Evolutionary conservation across 2,329 filamentous ascomycete genomes (phyloP).

Genomic region (Apiospora arundinis): DNA sequence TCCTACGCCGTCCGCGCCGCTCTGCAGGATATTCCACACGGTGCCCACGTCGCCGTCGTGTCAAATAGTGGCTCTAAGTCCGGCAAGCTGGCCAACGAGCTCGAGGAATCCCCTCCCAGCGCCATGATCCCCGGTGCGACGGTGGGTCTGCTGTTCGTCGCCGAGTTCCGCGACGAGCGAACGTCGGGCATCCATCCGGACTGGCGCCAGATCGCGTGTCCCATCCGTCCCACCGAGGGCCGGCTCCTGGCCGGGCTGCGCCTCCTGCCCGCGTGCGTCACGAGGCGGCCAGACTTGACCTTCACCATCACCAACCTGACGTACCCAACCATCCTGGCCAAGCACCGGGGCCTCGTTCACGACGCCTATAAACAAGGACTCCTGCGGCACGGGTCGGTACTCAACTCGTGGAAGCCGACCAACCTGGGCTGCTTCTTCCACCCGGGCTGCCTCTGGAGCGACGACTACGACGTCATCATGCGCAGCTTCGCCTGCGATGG

Average conservation of each 20-base stretch:
- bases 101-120: constrained; percentile 19
- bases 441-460: constrained; percentile 18
- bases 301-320: constrained; percentile 24
- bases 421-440: constrained; percentile 26
- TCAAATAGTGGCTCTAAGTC: constrained; percentile 23
- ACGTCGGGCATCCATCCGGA: constrained; percentile 21
- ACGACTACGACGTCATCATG: constrained; percentile 5
- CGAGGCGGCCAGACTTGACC: not conserved
- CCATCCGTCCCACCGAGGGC: constrained; percentile 23
- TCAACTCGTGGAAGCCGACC: constrained; percentile 26
- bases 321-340: constrained; percentile 12
- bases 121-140: constrained; percentile 23
- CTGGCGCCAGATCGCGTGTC: constrained; percentile 26
- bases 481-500: constrained; percentile 26
- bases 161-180: constrained; percentile 23
- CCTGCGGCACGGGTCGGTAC: constrained; percentile 20
- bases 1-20: constrained; percentile 18
- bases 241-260: constrained; percentile 24
- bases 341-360: constrained; percentile 13
- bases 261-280: constrained; percentile 17
- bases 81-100: constrained; percentile 4
- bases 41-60: constrained; percentile 24
- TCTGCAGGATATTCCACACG: constrained; percentile 19
- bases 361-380: not conserved
- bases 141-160: constrained; percentile 23